Conservation (phyloP, 2,329 filamentous ascomycete species). For the Neurospora sp. region DNA sequence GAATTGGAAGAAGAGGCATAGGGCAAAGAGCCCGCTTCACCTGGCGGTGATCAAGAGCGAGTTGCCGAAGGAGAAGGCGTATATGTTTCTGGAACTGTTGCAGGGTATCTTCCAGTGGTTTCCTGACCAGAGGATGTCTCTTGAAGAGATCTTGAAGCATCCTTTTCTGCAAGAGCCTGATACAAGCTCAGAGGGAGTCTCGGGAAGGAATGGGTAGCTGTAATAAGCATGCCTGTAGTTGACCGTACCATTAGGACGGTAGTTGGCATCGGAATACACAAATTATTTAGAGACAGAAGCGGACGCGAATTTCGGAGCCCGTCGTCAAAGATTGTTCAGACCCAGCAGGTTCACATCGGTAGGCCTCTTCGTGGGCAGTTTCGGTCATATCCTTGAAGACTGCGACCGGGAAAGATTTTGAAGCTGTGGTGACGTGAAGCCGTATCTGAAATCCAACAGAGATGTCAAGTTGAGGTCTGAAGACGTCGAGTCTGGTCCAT, state of each 20-base stretch:
- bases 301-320: no score
- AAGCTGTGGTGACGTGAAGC: background rate
- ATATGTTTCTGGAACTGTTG: conserved; percentile 3
- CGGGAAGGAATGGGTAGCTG: no score
- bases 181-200: background rate
- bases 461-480: background rate
- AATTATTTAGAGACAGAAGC: background rate
- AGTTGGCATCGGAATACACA: background rate
- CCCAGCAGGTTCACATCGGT: background rate
- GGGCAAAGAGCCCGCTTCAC: background rate
- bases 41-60: background rate
- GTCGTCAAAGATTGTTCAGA: background rate
- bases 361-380: background rate
- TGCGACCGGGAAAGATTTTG: background rate
- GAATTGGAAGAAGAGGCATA: background rate
- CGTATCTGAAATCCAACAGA: background rate
- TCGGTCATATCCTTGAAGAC: background rate
- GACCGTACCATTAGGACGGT: background rate
- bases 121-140: conserved; percentile 1
- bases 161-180: background rate
- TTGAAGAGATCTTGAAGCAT: conserved; percentile 2
- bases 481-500: background rate
- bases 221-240: background rate
- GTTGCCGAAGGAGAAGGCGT: background rate
- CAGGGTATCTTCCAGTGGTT: conserved; percentile 4